phyloP scores from a whole-genome alignment of 2,329 filamentous ascomycete species.

The Claviceps pazoutovae region DNA sequence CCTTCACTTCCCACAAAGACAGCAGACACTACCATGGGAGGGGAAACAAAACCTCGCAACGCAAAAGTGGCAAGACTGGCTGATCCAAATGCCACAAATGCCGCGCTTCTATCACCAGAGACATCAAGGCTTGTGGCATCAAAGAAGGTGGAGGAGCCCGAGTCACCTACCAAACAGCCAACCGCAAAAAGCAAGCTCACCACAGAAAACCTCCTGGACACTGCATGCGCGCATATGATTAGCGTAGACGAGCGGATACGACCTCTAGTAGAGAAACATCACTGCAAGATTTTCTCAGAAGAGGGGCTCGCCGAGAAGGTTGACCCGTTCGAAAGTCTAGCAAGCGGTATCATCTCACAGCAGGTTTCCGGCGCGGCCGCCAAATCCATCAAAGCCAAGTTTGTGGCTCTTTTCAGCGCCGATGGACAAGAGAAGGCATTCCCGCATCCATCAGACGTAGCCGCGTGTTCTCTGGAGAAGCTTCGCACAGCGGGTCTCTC shows the following conservation, averaged over 20 bases:
- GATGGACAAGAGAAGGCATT: slow-evolving; percentile 33
- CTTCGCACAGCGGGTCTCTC: slow-evolving; percentile 80
- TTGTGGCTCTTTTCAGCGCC: slow-evolving; percentile 55
- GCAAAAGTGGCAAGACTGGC: slow-evolving; percentile 40
- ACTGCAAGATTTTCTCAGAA: slow-evolving; percentile 66
- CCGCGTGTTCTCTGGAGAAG: slow-evolving; percentile 43
- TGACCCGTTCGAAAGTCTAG: slow-evolving; percentile 75
- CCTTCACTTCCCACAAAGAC: slow-evolving; percentile 32
- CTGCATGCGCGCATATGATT: slow-evolving; percentile 64
- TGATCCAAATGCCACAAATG: slow-evolving; percentile 52
- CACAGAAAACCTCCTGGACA: slow-evolving; percentile 58
- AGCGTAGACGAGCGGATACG: slow-evolving; percentile 58
- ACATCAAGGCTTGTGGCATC: slow-evolving; percentile 48
- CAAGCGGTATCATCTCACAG: slow-evolving; percentile 84
- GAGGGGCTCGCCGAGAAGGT: slow-evolving; percentile 72
- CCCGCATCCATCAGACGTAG: slow-evolving; percentile 63
- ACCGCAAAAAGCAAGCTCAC: slow-evolving; percentile 28
- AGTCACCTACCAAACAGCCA: slow-evolving; percentile 30
- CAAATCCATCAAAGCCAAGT: slow-evolving; percentile 75
- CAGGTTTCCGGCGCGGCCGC: slow-evolving; percentile 92
- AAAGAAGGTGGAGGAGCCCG: slow-evolving; percentile 26
- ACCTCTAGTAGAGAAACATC: slow-evolving; percentile 57
- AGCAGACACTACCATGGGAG: slow-evolving; percentile 15
- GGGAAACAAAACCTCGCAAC: slow-evolving; percentile 24
- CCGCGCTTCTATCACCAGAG: slow-evolving; percentile 55